Evolutionary conservation across 2,329 filamentous ascomycete species (phyloP).

Genomic region (Penicillium sp.): DNA sequence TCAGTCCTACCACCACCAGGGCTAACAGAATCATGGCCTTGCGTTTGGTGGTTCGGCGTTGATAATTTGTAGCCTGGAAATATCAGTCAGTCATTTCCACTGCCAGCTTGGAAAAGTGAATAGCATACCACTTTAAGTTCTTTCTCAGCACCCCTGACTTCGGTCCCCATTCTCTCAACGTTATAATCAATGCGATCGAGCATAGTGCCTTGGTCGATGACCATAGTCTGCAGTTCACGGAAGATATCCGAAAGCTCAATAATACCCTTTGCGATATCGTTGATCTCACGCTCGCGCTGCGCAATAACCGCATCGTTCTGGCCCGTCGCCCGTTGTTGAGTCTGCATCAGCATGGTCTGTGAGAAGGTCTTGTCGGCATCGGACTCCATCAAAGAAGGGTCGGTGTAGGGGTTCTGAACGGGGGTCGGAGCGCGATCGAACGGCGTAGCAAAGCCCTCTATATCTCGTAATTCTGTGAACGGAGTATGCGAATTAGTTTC

Average conservation of each 20-base stretch:
- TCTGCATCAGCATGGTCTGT: constrained; percentile 81
- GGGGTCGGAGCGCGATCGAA: constrained; percentile 53
- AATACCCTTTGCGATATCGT: constrained; percentile 96
- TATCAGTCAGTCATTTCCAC: neutral
- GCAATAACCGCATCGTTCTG: constrained; percentile 82
- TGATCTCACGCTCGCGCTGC: constrained; percentile 94
- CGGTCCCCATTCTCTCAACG: constrained; percentile 89
- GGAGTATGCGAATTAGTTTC: constrained; percentile 11
- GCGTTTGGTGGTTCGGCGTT: constrained; percentile 82
- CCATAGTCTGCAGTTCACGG: constrained; percentile 93
- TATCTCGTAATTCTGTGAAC: constrained; percentile 67
- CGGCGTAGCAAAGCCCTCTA: constrained; percentile 62
- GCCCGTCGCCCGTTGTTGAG: constrained; percentile 55
- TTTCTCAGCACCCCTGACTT: constrained; percentile 90
- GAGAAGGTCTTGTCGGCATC: constrained; percentile 92
- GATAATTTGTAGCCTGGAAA: constrained; percentile 73
- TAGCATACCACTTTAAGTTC: constrained; percentile 72
- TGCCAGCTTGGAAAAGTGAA: neutral
- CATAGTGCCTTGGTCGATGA: constrained; percentile 88
- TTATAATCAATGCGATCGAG: constrained; percentile 97
- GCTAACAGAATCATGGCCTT: constrained; percentile 90
- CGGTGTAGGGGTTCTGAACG: constrained; percentile 67
- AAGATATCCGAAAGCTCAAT: constrained; percentile 97
- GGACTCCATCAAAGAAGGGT: constrained; percentile 88
- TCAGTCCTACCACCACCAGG: constrained; percentile 78